A percentile compares a stretch with the other conserved stretches of the same genome.
Conservation (phyloP, 345 rosid genomes). For the Lepidium sativum region DNA sequence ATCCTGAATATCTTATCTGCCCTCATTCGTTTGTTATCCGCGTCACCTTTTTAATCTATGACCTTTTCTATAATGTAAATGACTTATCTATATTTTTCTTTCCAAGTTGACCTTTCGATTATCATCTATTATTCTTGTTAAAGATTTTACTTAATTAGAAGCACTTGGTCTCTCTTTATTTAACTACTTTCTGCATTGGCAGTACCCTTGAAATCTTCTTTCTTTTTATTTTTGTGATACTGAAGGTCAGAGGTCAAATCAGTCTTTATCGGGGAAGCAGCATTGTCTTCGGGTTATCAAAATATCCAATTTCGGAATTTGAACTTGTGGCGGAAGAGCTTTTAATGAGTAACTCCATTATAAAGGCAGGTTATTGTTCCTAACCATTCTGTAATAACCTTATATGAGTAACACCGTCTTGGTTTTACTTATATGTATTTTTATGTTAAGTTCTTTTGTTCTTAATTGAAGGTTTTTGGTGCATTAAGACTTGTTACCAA, state of each 20-base stretch:
- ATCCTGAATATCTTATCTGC: background rate
- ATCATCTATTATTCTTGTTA: background rate
- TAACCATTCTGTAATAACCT: conserved; percentile 1
- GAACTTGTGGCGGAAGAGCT: conserved; percentile 98
- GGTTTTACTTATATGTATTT: background rate
- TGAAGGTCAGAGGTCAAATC: conserved; percentile 94
- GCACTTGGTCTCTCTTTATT: conserved; percentile 9
- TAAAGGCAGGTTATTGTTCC: conserved; percentile 56
- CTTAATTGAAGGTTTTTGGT: conserved; percentile 73
- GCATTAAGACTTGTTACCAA: conserved; percentile 88
- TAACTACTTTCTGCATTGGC: background rate
- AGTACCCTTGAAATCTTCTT: background rate
- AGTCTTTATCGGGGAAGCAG: conserved; percentile 77
- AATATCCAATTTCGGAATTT: conserved; percentile 87
- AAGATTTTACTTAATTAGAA: background rate
- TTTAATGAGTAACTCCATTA: conserved; percentile 87
- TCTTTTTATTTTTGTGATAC: conserved; percentile 5
- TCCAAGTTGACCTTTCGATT: background rate
- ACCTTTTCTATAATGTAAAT: background rate
- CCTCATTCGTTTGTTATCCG: conserved; percentile 2
- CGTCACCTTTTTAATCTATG: background rate
- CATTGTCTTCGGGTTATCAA: conserved; percentile 80
- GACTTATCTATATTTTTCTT: background rate
- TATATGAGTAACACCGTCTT: background rate
- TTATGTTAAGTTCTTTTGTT: background rate